phyloP scores from a whole-genome alignment of 257 asterid species.

The Solanum gracilifrons region DNA sequence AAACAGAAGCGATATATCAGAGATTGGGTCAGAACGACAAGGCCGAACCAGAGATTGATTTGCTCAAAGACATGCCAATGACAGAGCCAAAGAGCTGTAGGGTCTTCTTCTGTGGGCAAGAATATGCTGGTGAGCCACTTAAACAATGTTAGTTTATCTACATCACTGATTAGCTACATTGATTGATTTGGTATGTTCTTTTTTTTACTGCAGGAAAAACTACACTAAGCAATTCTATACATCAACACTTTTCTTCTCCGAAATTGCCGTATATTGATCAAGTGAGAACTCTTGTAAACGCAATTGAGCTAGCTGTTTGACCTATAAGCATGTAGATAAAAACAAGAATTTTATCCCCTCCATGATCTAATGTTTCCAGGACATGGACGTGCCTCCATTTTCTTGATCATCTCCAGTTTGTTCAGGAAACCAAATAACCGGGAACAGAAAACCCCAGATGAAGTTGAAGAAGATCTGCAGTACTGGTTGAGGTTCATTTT shows the following conservation, averaged over 20 bases:
- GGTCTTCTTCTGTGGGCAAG: slow-evolving; percentile 71
- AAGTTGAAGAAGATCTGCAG: slow-evolving; percentile 67
- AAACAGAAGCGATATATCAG: slow-evolving; percentile 45
- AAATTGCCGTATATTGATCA: slow-evolving; percentile 53
- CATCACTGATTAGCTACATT: neutral
- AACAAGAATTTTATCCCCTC: slow-evolving; percentile 44
- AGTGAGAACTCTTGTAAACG: slow-evolving; percentile 58
- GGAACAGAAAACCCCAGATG: slow-evolving; percentile 37
- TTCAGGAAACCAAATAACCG: slow-evolving; percentile 48
- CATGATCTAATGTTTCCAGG: slow-evolving; percentile 87
- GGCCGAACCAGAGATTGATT: slow-evolving; percentile 45
- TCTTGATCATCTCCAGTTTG: slow-evolving; percentile 52
- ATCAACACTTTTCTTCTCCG: slow-evolving; percentile 42
- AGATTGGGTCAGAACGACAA: slow-evolving; percentile 47
- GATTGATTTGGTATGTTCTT: neutral
- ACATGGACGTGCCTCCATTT: slow-evolving; percentile 58
- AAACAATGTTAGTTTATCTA: neutral
- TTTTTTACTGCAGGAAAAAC: slow-evolving; percentile 39
- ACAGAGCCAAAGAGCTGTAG: slow-evolving; percentile 51
- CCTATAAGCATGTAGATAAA: slow-evolving; percentile 50
- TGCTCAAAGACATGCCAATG: slow-evolving; percentile 56
- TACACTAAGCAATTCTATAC: slow-evolving; percentile 48
- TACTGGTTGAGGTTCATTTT: slow-evolving; percentile 75
- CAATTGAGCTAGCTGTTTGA: slow-evolving; percentile 64
- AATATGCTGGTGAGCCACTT: slow-evolving; percentile 39